A percentile compares a stretch with the other conserved stretches of the same genome.
phyloP scores from a whole-genome alignment of 2,329 filamentous ascomycete genomes.

The Huntiella savannae region DNA sequence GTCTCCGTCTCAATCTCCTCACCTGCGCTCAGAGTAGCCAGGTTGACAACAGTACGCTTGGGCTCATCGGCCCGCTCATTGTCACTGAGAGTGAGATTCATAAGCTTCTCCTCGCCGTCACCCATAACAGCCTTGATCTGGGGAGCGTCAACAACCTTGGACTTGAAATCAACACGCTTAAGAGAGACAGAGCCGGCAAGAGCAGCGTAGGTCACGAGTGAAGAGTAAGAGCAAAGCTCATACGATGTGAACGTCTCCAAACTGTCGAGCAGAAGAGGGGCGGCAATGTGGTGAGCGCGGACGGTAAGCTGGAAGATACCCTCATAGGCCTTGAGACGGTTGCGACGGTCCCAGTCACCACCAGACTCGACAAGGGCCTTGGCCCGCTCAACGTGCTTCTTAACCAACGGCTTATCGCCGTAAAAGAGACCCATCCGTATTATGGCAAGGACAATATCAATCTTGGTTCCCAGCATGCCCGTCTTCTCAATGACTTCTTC shows the following conservation, averaged over 20 bases:
- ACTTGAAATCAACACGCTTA: constrained; percentile 96
- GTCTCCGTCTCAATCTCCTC: constrained; percentile 51
- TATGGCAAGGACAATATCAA: constrained; percentile 89
- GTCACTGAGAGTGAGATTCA: constrained; percentile 60
- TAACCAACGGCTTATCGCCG: constrained; percentile 75
- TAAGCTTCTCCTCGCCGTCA: constrained; percentile 69
- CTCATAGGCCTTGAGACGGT: constrained; percentile 96
- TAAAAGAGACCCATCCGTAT: constrained; percentile 94
- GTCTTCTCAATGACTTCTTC: constrained; percentile 93
- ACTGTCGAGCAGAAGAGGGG: constrained; percentile 86
- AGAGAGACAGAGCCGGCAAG: constrained; percentile 85
- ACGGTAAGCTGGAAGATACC: constrained; percentile 83
- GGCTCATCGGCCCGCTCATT: constrained; percentile 50
- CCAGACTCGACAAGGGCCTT: constrained; percentile 81
- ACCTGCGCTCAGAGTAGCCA: constrained; percentile 60
- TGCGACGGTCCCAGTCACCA: constrained; percentile 95
- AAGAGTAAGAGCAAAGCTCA: constrained; percentile 93
- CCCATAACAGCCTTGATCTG: constrained; percentile 96
- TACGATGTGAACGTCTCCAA: constrained; percentile 97
- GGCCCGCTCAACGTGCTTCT: constrained; percentile 83
- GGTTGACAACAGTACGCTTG: constrained; percentile 52
- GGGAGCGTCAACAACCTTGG: constrained; percentile 92
- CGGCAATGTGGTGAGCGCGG: constrained; percentile 74
- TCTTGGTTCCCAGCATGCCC: constrained; percentile 90
- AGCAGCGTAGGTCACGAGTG: constrained; percentile 85